Evolutionary conservation across 768 basidiomycete species (phyloP).

Genomic region (Thelephora aurantiotincta): DNA sequence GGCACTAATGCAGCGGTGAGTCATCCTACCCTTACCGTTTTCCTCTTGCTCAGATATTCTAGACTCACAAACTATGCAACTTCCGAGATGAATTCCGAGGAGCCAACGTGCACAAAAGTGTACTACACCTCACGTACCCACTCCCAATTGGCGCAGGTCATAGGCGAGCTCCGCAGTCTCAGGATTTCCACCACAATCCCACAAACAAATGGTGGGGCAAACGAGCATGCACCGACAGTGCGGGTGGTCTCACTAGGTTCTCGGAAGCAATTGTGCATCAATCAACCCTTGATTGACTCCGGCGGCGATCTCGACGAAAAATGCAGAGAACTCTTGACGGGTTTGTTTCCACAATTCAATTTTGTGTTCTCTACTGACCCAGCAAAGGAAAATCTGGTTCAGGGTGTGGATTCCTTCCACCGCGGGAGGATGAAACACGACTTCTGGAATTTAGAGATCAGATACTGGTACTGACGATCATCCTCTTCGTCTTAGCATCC

Average conservation of each 20-base stretch:
- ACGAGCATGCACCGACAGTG: conserved; percentile 15
- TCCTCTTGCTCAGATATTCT: not conserved
- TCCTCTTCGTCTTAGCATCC: not conserved
- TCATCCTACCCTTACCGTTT: not conserved
- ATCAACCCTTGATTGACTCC: conserved; percentile 55
- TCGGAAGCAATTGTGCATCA: conserved; percentile 85
- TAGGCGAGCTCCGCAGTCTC: conserved; percentile 74
- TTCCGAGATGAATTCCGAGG: conserved; percentile 23
- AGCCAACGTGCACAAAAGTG: conserved; percentile 64
- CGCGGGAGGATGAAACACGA: conserved; percentile 45
- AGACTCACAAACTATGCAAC: conserved; percentile 2
- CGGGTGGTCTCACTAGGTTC: conserved; percentile 82
- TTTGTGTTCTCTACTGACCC: not conserved
- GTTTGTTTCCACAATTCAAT: conserved; percentile 19
- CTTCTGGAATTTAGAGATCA: conserved; percentile 83
- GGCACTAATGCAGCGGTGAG: conserved; percentile 69
- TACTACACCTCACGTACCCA: conserved; percentile 94
- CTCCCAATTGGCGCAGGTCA: conserved; percentile 84
- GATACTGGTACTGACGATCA: conserved; percentile 40
- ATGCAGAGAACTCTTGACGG: conserved; percentile 68
- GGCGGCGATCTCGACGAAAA: conserved; percentile 72
- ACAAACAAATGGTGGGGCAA: conserved; percentile 8
- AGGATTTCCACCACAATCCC: conserved; percentile 20
- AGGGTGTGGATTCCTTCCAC: conserved; percentile 68
- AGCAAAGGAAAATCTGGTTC: conserved; percentile 42